A percentile compares a stretch with the other conserved stretches of the same genome.
These are phyloP conservation scores for Stylosanthes scabra DNA, from an alignment of 331 rosid species.

Conservation along the genomic window DNA sequence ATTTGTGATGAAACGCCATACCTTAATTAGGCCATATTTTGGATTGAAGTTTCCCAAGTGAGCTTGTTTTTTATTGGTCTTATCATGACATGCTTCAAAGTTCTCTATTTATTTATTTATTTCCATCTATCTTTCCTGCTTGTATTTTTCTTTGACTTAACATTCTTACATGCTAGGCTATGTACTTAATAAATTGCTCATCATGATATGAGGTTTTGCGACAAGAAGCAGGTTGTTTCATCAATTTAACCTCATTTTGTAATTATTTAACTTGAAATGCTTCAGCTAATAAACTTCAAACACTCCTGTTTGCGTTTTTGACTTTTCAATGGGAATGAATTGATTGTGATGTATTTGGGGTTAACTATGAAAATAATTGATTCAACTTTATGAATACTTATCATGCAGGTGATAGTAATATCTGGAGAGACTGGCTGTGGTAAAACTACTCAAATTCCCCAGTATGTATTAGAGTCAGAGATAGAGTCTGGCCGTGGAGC, in stretches of 20 bases:
- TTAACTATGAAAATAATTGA: conserved; percentile 23
- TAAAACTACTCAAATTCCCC: conserved; percentile 98
- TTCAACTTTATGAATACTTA: conserved; percentile 34
- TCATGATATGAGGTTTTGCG: conserved; percentile 18
- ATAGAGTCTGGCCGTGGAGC: conserved; percentile 87
- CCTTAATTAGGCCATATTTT: too few relatives aligned
- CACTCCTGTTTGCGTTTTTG: conserved; percentile 17
- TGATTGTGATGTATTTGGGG: conserved; percentile 22
- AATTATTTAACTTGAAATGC: conserved; percentile 21
- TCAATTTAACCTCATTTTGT: conserved; percentile 7
- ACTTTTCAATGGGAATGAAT: conserved; percentile 29
- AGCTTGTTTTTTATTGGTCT: too few relatives aligned
- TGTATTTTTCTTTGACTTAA: conserved; percentile 20
- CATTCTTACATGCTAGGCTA: conserved; percentile 22
- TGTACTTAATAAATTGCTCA: conserved; percentile 2
- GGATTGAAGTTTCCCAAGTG: too few relatives aligned
- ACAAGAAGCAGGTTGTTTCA: conserved; percentile 27
- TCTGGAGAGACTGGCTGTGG: conserved; percentile 99
- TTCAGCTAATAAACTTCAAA: conserved; percentile 20
- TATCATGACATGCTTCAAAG: too few relatives aligned
- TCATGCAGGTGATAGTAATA: conserved; percentile 68
- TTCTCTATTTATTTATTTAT: conserved; percentile 20
- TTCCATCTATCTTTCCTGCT: neutral
- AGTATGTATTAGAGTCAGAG: conserved; percentile 92
- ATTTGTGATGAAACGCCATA: too few relatives aligned